Conservation (phyloP, 345 rosid species). For the Leavenworthia alabamica region DNA sequence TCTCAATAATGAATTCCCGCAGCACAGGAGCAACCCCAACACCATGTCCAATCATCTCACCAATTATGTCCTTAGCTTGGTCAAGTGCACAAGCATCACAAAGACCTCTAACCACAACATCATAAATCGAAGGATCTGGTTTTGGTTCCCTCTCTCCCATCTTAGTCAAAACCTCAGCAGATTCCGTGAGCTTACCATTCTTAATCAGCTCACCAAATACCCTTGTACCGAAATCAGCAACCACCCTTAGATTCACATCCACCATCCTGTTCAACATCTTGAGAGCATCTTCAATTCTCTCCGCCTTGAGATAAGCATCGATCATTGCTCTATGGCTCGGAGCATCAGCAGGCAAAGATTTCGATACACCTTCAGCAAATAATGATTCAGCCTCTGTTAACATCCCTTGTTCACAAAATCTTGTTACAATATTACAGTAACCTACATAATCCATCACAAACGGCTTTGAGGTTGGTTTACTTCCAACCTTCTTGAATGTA, state of each 20-base stretch:
- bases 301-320: constrained; percentile 65
- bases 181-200: constrained; percentile 65
- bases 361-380: constrained; percentile 50
- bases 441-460: constrained; percentile 84
- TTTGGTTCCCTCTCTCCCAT: constrained; percentile 94
- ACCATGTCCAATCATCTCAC: constrained; percentile 58
- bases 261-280: constrained; percentile 60
- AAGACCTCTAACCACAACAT: constrained; percentile 77
- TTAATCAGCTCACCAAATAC: constrained; percentile 63
- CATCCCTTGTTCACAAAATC: constrained; percentile 77
- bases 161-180: constrained; percentile 57
- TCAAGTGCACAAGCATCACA: constrained; percentile 60
- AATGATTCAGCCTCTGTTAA: constrained; percentile 59
- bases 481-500: constrained; percentile 70
- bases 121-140: constrained; percentile 77
- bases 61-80: constrained; percentile 43
- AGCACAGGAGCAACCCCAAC: constrained; percentile 62
- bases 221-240: constrained; percentile 69
- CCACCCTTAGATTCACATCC: constrained; percentile 71
- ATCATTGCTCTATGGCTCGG: constrained; percentile 62
- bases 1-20: constrained; percentile 40
- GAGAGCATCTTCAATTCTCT: constrained; percentile 66
- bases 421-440: constrained; percentile 60
- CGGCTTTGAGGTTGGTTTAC: constrained; percentile 57
- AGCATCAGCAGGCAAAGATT: constrained; percentile 72